Evolutionary conservation across 257 asterid species (phyloP), one percentile per base, ranked within the genome.

Genomic region (Paraleonurus japonicus): DNA sequence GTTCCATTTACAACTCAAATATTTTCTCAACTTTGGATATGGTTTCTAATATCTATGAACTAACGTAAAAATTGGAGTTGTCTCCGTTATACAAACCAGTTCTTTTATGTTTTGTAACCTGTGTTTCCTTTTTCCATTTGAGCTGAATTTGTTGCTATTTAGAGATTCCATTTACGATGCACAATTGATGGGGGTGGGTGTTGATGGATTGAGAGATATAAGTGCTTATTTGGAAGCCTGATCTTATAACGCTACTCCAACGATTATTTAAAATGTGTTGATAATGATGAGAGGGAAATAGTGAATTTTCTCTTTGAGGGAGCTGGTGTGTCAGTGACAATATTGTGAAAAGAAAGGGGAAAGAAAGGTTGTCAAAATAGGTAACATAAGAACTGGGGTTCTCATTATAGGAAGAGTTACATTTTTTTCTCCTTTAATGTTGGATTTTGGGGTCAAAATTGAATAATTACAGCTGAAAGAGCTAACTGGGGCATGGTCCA

Each of bases 301-400:
- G 50, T 43, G 67, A 19, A 2, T 32, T 57, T 28, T 57, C 35
- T 57, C 65, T 23, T 30, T 59, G 26, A 69, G 39, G 59, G 16
- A 60, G 71, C 69, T 58, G 1, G 57, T 48, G 57, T 16, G 51
- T 13, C 9, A 55, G 61, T 37, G 63, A 66, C 39, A 39, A 27
- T 26, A 47, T 41, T 72, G 71, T 50, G 71, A 48, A 51, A 55
- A 65, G 69, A 71, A 20, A n/a, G n/a, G n/a, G n/a, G n/a, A n/a
- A n/a, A n/a, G n/a, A n/a, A n/a, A 66, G 41, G 50, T 48, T 22
- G 43, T 32, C 65, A 58, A 41, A 37, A 26, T 24, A 23, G 58
- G 64, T 23, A 35, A 70, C 60, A 48, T 39, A 19, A 57, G 19
- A 65, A 61, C 24, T 71, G 15, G 5, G 47, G 65, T 57, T 70